A percentile compares a stretch with the other conserved stretches of the same genome.
Evolutionary conservation across 1,284 basidiomycete species (phyloP).

Genomic region (Microbotryum intermedium): DNA sequence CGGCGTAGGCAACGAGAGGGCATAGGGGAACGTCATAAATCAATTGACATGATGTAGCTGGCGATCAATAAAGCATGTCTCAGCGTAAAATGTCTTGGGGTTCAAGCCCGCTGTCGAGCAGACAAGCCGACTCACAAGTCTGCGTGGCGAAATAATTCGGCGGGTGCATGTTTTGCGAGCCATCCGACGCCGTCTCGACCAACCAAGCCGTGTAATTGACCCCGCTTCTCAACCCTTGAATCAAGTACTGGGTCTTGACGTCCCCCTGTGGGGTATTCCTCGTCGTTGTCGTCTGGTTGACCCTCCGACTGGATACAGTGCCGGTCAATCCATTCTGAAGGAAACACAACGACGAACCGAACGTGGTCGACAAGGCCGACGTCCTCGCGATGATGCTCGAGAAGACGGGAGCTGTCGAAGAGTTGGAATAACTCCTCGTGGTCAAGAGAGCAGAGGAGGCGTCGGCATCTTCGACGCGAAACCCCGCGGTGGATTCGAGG

Average conservation of each 20-base stretch:
- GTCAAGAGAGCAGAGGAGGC: slow-evolving; percentile 35
- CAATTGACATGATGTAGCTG: slow-evolving; percentile 39
- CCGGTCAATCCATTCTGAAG: too few relatives aligned
- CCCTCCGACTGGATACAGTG: not conserved
- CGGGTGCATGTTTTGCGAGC: slow-evolving; percentile 18
- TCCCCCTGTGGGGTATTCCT: slow-evolving; percentile 6
- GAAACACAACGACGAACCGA: slow-evolving; percentile 38
- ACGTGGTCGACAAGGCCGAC: slow-evolving; percentile 26
- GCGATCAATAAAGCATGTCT: too few relatives aligned
- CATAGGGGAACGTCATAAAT: slow-evolving; percentile 40
- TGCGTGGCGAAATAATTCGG: slow-evolving; percentile 37
- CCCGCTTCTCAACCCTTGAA: slow-evolving; percentile 31
- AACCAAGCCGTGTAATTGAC: slow-evolving; percentile 42
- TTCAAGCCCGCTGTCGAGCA: slow-evolving; percentile 13
- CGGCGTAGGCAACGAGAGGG: slow-evolving; percentile 42
- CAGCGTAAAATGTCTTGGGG: slow-evolving; percentile 16
- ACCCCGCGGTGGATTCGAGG: not conserved
- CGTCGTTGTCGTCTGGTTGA: slow-evolving; percentile 29
- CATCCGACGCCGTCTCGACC: slow-evolving; percentile 27
- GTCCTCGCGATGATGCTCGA: slow-evolving; percentile 35
- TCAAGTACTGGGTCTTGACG: slow-evolving; percentile 30
- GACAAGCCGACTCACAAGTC: slow-evolving; percentile 12
- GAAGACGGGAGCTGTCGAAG: slow-evolving; percentile 31
- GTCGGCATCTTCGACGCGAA: slow-evolving; percentile 38
- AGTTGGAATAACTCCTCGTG: slow-evolving; percentile 18